Evolutionary conservation across 1,284 basidiomycete genomes (phyloP).

Genomic region (Leccinum angustisporum): DNA sequence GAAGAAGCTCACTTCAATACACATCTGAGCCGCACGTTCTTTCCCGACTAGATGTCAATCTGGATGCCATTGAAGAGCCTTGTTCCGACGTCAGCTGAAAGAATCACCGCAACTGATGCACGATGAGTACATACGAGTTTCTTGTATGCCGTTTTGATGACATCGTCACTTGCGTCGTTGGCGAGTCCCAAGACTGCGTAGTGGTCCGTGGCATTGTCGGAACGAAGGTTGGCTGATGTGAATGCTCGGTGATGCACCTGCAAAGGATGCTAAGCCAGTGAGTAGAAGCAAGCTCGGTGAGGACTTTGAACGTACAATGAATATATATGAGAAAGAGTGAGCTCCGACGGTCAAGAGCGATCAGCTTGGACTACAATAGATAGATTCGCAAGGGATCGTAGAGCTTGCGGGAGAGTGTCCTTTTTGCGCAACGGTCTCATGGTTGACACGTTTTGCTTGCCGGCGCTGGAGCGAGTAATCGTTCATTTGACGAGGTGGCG

Average conservation of each 20-base stretch:
- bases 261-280: conserved; percentile 3
- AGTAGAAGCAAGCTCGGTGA: conserved; percentile 11
- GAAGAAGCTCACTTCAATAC: conserved; percentile 29
- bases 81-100: conserved; percentile 11
- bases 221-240: conserved; percentile 13
- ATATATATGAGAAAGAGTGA: conserved; percentile 32
- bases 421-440: conserved; percentile 31
- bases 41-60: conserved; percentile 54
- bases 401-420: conserved; percentile 17
- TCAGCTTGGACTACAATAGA: conserved; percentile 20
- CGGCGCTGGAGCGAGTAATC: conserved; percentile 26
- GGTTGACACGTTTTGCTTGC: conserved; percentile 36
- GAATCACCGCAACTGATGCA: neutral
- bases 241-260: conserved; percentile 1
- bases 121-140: conserved; percentile 28
- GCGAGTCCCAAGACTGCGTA: conserved; percentile 32
- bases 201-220: conserved; percentile 30
- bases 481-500: conserved; percentile 25
- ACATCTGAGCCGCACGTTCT: conserved; percentile 35
- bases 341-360: conserved; percentile 24
- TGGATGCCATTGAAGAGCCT: conserved; percentile 38
- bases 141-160: conserved; percentile 35
- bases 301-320: conserved; percentile 16
- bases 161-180: conserved; percentile 33
- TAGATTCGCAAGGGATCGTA: conserved; percentile 29